Base-by-base conservation (phyloP, 257 asterid species). In the Petunia secreta region DNA sequence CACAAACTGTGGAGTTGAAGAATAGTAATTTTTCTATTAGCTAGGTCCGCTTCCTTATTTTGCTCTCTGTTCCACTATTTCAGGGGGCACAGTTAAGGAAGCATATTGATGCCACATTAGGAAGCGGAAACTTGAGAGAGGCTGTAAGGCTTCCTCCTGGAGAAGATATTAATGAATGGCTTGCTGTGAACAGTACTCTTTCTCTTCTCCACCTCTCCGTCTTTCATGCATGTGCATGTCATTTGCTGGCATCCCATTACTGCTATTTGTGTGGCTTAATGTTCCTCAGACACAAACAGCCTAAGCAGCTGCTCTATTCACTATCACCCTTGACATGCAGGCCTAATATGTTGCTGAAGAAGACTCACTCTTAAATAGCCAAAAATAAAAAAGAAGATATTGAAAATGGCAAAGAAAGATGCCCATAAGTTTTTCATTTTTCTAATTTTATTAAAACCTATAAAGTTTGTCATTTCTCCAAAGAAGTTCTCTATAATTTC, bases 101-200 rank as follows among this genome's bases (percentile, higher is more conserved):
- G 84, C 98, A 94, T 77, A 94, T 94, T 58, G 98, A 94, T 87
- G 94, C 98, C 46, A 94, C 98, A 80, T 86, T 94, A 81, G 98
- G 97, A 44, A 94, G 98, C 46, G 98, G 98, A 57, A 94, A 92
- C 87, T 88, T 94, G 85, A 91, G 97, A 87, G 98, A 94, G 85
- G 98, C 97, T 67, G 98, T 94, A 79, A 88, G 97, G 82, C 90
- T 94, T 67, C 98, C 98, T 10, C 98, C 98, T 1, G 98, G 98
- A 48, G 98, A 94, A 80, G 98, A 94, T 87, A 86, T 91, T 71
- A 90, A 94, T 44, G 98, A 94, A 83, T 94, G 97, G 97, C 98
- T 94, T 38, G 98, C 97, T 69, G 97, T 92, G 87, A 94, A 94
- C 86, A 92, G 98, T 94, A 89, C 48, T 54, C 76, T 62, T 82